These are phyloP conservation scores for Aegilops bicornis DNA, from an alignment of 176 grass and related monocot species.

Conservation along the genomic window DNA sequence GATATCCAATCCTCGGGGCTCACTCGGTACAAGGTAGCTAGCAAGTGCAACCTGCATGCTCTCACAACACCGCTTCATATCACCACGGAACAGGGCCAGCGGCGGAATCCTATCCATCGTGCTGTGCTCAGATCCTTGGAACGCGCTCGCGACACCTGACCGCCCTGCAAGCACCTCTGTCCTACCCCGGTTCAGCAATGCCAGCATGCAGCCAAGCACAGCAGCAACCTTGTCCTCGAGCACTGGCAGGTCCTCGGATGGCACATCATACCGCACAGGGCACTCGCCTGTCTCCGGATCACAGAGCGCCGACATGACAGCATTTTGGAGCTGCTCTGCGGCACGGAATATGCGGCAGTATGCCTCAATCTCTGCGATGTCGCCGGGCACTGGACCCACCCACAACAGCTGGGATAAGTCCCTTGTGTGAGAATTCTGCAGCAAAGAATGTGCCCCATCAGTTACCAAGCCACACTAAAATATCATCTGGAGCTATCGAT, in stretches of 20 bases:
- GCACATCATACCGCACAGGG: conserved; percentile 54
- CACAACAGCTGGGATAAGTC: conserved; percentile 76
- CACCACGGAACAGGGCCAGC: conserved; percentile 76
- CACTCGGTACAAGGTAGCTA: conserved; percentile 49
- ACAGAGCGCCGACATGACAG: conserved; percentile 86
- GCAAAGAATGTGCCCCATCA: conserved; percentile 19
- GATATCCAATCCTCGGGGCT: conserved; percentile 49
- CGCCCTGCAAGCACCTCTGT: conserved; percentile 82
- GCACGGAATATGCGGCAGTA: conserved; percentile 94
- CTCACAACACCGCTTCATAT: conserved; percentile 94
- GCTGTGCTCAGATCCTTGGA: conserved; percentile 43
- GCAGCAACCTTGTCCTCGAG: conserved; percentile 89
- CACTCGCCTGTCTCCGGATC: conserved; percentile 92
- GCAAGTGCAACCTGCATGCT: conserved; percentile 85
- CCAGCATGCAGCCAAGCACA: conserved; percentile 83
- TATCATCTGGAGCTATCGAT: background rate
- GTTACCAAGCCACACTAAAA: background rate
- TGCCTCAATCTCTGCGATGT: conserved; percentile 90
- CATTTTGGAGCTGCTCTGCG: conserved; percentile 70
- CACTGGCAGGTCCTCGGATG: conserved; percentile 61
- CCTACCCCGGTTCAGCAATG: conserved; percentile 64
- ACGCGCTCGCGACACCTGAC: conserved; percentile 37
- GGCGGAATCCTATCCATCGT: conserved; percentile 71
- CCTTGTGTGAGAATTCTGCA: conserved; percentile 62
- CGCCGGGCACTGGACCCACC: conserved; percentile 79